phyloP scores from a whole-genome alignment of 2,329 filamentous ascomycete species.

The Colletotrichum coccodes region DNA sequence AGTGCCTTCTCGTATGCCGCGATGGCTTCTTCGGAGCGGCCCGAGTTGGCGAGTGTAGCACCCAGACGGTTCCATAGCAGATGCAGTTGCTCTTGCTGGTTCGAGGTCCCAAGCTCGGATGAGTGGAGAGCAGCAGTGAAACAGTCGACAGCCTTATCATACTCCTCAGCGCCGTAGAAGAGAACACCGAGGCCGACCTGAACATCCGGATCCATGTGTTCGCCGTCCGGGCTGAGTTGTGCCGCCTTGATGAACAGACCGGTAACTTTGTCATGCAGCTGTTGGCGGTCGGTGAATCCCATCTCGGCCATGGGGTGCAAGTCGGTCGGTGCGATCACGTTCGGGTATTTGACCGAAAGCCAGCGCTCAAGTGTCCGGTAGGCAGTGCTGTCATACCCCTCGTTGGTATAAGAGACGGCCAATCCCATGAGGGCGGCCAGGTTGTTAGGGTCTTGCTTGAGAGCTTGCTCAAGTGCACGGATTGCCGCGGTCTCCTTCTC shows the following conservation, averaged over 20 bases:
- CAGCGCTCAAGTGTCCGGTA: constrained; percentile 97
- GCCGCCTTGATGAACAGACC: constrained; percentile 92
- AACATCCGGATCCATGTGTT: constrained; percentile 98
- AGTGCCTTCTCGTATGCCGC: constrained; percentile 95
- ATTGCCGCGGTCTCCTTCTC: constrained; percentile 98
- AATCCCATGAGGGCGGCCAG: constrained; percentile 92
- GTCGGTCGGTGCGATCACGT: constrained; percentile 77
- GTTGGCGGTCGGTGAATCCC: constrained; percentile 92
- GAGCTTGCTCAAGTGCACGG: constrained; percentile 88
- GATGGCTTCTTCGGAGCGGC: constrained; percentile 94
- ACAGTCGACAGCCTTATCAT: constrained; percentile 98
- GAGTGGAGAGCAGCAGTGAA: constrained; percentile 91
- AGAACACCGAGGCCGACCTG: constrained; percentile 96
- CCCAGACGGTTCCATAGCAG: constrained; percentile 97
- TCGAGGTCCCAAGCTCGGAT: constrained; percentile 84
- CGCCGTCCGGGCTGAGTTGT: constrained; percentile 89
- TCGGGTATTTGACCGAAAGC: constrained; percentile 94
- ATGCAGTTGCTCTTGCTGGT: constrained; percentile 87
- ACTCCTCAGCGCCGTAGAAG: constrained; percentile 98
- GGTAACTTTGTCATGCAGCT: constrained; percentile 90
- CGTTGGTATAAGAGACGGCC: constrained; percentile 97
- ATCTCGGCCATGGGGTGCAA: constrained; percentile 83
- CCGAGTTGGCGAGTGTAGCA: constrained; percentile 94
- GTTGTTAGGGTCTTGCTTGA: constrained; percentile 89
- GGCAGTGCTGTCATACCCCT: constrained; percentile 96